phyloP scores from a whole-genome alignment of 192 early-diverging fungal species.

The Backusella tuberculispora region DNA sequence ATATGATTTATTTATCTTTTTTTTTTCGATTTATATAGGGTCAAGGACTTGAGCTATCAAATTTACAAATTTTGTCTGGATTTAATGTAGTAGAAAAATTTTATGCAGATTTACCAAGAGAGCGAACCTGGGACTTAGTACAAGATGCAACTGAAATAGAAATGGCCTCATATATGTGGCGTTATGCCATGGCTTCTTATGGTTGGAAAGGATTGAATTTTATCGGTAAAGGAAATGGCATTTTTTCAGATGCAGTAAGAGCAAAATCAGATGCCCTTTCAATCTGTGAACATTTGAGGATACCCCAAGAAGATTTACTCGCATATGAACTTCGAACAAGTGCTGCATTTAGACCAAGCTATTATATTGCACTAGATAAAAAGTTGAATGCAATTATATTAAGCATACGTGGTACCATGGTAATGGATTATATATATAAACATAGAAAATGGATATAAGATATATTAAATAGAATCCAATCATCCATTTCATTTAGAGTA shows the following conservation, averaged over 20 bases:
- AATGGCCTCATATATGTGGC: conserved; percentile 47
- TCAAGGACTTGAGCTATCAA: conserved; percentile 74
- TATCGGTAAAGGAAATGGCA: conserved; percentile 72
- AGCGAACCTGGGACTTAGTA: conserved; percentile 50
- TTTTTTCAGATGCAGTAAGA: conserved; percentile 67
- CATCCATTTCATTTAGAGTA: conserved; percentile 46
- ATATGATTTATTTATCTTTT: not conserved
- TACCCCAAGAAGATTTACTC: conserved; percentile 68
- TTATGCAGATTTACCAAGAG: conserved; percentile 49
- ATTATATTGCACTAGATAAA: conserved; percentile 73
- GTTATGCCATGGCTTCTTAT: conserved; percentile 55
- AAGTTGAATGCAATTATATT: conserved; percentile 67
- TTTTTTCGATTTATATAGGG: conserved; percentile 44
- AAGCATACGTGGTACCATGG: conserved; percentile 75
- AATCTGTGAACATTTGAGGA: conserved; percentile 64
- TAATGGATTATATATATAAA: conserved; percentile 29
- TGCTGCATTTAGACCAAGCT: conserved; percentile 71
- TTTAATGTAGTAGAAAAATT: conserved; percentile 74
- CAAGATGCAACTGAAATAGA: conserved; percentile 43
- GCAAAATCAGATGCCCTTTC: conserved; percentile 70
- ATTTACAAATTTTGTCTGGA: conserved; percentile 65
- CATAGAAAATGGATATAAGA: not conserved
- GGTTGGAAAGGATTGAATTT: conserved; percentile 79
- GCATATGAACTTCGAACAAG: conserved; percentile 71
- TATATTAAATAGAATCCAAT: not conserved